Evolutionary conservation across 352 stramenopile genomes (phyloP).

Genomic region (Phytophthora meadii): DNA sequence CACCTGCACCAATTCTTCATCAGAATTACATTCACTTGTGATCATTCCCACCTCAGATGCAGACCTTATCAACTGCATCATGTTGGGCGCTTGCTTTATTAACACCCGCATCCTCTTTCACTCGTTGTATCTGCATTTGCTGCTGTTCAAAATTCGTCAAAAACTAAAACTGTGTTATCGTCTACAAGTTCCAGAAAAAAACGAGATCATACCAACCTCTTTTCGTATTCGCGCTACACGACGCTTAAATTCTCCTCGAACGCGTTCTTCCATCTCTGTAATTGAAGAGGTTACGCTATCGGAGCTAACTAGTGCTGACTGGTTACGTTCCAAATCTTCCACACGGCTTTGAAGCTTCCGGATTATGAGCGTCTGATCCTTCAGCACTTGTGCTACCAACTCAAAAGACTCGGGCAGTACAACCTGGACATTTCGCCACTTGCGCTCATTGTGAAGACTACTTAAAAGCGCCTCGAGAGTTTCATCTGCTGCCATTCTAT

Average conservation of each 20-base stretch:
- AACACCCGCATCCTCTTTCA: conserved; percentile 1
- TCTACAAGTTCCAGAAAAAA: no score
- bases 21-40: background rate
- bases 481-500: background rate
- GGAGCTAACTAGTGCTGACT: background rate
- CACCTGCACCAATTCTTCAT: conserved; percentile 1
- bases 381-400: conserved; percentile 45
- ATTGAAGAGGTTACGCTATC: background rate
- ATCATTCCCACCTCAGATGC: background rate
- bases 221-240: conserved; percentile 15
- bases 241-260: conserved; percentile 19
- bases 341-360: conserved; percentile 28
- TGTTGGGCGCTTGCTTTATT: background rate
- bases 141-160: conserved; percentile 23
- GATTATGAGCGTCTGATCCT: conserved; percentile 41
- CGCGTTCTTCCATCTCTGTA: conserved; percentile 13
- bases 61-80: conserved; percentile 6
- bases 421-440: conserved; percentile 73
- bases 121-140: background rate
- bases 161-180: conserved; percentile 4
- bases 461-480: conserved; percentile 11
- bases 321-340: conserved; percentile 19
- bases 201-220: conserved; percentile 17
- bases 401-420: conserved; percentile 55
- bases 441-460: conserved; percentile 50